phyloP scores from a whole-genome alignment of 2,329 filamentous ascomycete genomes.

The Cladosporium austrohemisphaericum region DNA sequence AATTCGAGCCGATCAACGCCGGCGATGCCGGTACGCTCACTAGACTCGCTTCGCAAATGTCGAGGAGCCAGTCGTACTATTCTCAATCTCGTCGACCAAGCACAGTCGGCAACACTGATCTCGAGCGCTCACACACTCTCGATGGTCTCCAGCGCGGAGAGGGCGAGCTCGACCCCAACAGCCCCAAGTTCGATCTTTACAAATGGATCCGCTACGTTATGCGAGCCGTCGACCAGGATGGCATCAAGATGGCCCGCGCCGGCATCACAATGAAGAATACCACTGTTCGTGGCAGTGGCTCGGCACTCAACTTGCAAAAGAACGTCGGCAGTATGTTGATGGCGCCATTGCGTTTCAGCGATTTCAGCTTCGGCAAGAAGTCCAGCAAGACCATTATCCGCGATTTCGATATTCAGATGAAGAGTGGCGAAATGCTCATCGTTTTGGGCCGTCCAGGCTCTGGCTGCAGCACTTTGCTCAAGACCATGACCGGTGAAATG shows the following conservation, averaged over 20 bases:
- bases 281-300: slow-evolving; percentile 63
- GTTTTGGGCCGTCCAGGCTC: slow-evolving; percentile 50
- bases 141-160: slow-evolving; percentile 43
- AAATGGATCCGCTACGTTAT: slow-evolving; percentile 52
- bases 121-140: slow-evolving; percentile 28
- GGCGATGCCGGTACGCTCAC: slow-evolving; percentile 20
- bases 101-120: slow-evolving; percentile 17
- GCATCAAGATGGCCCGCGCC: slow-evolving; percentile 51
- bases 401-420: slow-evolving; percentile 52
- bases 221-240: slow-evolving; percentile 52
- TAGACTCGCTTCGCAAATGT: slow-evolving; percentile 21
- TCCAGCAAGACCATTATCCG: slow-evolving; percentile 54
- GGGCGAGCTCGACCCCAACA: slow-evolving; percentile 51
- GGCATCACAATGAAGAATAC: slow-evolving; percentile 64
- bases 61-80: slow-evolving; percentile 19
- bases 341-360: slow-evolving; percentile 55
- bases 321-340: slow-evolving; percentile 60
- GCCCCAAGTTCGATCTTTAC: slow-evolving; percentile 51
- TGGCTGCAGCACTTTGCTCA: slow-evolving; percentile 63
- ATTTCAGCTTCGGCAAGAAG: slow-evolving; percentile 49
- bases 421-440: slow-evolving; percentile 47
- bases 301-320: slow-evolving; percentile 64
- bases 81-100: slow-evolving; percentile 16
- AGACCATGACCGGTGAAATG: slow-evolving; percentile 58
- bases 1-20: slow-evolving; percentile 21